Conservation (phyloP, 805 yeast genomes). For the Teunomyces atbi region DNA sequence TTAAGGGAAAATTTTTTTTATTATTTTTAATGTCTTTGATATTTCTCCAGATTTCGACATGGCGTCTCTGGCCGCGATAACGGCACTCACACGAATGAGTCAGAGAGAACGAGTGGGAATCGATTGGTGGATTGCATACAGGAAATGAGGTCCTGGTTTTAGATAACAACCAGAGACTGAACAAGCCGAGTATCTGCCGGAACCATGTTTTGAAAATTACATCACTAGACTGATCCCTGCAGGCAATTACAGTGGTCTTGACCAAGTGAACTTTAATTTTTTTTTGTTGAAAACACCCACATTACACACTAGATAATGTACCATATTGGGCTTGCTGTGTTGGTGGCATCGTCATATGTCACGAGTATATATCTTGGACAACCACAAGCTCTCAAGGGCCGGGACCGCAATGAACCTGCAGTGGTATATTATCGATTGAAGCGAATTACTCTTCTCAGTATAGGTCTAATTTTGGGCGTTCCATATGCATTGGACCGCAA, state of each 20-base stretch:
- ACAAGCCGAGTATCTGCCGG: background rate
- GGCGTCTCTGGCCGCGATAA: constrained; percentile 2
- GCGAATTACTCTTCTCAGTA: constrained; percentile 34
- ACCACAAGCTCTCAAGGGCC: constrained; percentile 20
- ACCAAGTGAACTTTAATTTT: background rate
- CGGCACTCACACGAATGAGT: constrained; percentile 13
- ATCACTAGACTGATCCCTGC: background rate
- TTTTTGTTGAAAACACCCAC: background rate
- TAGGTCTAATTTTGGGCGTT: constrained; percentile 23
- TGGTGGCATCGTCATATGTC: constrained; percentile 48
- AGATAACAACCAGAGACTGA: background rate
- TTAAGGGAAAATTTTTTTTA: background rate
- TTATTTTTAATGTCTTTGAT: background rate
- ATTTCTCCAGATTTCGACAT: constrained; percentile 4
- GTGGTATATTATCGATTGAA: constrained; percentile 43
- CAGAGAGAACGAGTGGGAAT: constrained; percentile 16
- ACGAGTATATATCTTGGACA: constrained; percentile 32
- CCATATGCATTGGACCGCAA: constrained; percentile 26
- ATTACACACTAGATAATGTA: background rate
- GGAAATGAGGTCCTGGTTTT: background rate
- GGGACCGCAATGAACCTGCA: constrained; percentile 40
- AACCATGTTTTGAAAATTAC: background rate
- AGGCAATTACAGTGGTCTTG: background rate
- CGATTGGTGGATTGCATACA: constrained; percentile 13
- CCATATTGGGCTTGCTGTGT: constrained; percentile 18